phyloP scores from a whole-genome alignment of 139 green algal species.

The Pseudopediastrum boryanum region DNA sequence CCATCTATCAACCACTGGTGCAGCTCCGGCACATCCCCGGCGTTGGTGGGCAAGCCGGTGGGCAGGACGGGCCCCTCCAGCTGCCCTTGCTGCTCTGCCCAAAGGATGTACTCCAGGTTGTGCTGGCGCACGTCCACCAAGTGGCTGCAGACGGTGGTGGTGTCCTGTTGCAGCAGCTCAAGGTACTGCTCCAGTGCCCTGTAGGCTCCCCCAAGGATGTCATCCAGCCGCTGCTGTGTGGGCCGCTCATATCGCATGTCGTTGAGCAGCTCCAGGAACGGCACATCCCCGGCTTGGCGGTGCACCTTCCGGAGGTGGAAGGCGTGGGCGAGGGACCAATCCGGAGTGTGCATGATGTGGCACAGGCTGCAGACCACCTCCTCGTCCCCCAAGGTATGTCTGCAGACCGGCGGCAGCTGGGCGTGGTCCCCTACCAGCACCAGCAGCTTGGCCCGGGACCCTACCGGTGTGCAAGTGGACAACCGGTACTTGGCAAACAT shows the following conservation, averaged over 20 bases:
- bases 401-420: conserved; percentile 5
- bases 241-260: background rate
- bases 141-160: conserved; percentile 21
- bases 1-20: background rate
- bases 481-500: background rate
- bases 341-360: background rate
- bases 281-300: background rate
- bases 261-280: background rate
- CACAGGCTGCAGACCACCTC: background rate
- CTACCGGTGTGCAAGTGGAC: background rate
- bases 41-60: background rate
- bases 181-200: too few relatives aligned
- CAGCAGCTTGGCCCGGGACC: background rate
- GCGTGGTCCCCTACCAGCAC: conserved; percentile 8
- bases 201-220: background rate
- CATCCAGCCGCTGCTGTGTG: background rate
- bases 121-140: background rate
- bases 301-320: background rate
- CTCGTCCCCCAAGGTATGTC: background rate
- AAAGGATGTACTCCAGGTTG: background rate
- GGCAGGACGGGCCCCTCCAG: background rate
- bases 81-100: background rate
- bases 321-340: background rate
- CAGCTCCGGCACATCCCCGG: background rate
- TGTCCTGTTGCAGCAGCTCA: background rate